A percentile compares a stretch with the other conserved stretches of the same genome.
Evolutionary conservation across 2,329 filamentous ascomycete species (phyloP).

Genomic region (Huntiella bhutanensis): DNA sequence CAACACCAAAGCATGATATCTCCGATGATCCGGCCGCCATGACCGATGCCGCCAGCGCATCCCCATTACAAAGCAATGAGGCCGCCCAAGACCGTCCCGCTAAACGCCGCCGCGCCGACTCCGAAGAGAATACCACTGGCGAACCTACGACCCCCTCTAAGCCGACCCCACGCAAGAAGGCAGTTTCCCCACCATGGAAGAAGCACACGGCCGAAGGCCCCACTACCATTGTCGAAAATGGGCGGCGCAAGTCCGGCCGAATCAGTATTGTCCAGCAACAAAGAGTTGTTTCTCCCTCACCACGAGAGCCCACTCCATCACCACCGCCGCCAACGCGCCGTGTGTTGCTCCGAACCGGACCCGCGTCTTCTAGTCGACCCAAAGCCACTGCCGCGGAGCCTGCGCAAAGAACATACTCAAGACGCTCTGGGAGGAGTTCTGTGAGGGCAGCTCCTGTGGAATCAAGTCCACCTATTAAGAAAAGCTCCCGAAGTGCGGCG

Average conservation of each 20-base stretch:
- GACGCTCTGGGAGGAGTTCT: background rate
- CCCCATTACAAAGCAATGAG: background rate
- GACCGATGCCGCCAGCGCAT: background rate
- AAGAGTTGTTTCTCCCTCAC: background rate
- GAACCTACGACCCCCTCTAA: background rate
- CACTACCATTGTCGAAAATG: slow-evolving; percentile 62
- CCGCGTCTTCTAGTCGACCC: background rate
- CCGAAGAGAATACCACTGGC: background rate
- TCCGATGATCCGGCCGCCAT: background rate
- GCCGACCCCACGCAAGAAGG: slow-evolving; percentile 22
- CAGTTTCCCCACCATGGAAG: slow-evolving; percentile 81
- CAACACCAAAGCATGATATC: slow-evolving; percentile 13
- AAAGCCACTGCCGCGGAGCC: background rate
- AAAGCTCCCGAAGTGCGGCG: slow-evolving; percentile 1
- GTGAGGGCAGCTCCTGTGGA: background rate
- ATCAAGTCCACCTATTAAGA: background rate
- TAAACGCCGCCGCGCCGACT: slow-evolving; percentile 46
- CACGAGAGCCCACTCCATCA: background rate
- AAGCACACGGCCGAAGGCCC: slow-evolving; percentile 68
- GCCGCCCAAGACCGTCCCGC: slow-evolving; percentile 28
- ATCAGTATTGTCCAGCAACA: slow-evolving; percentile 29
- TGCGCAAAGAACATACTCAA: background rate
- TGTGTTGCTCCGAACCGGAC: background rate
- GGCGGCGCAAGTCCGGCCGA: slow-evolving; percentile 46
- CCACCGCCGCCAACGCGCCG: background rate